Evolutionary conservation across 768 basidiomycete species (phyloP).

Genomic region (Dentipellis sp.): DNA sequence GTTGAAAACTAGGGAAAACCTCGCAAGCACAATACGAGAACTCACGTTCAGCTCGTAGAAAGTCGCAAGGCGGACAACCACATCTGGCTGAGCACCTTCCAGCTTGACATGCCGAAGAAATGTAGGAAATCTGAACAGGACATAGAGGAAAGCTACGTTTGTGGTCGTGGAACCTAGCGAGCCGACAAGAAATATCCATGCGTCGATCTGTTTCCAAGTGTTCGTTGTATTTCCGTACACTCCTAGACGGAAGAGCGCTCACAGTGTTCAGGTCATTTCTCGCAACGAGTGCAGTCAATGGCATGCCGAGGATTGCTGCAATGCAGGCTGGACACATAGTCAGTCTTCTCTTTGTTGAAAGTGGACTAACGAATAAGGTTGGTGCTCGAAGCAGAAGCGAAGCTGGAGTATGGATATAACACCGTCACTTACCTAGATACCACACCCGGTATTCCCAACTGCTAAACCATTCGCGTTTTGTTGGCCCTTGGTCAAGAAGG

Average conservation of each 20-base stretch:
- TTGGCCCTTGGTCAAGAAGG: slow-evolving; percentile 66
- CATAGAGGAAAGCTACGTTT: slow-evolving; percentile 62
- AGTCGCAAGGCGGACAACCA: slow-evolving; percentile 63
- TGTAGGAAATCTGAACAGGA: slow-evolving; percentile 57
- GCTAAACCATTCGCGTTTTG: slow-evolving; percentile 66
- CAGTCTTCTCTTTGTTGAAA: too few relatives aligned
- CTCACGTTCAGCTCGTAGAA: slow-evolving; percentile 77
- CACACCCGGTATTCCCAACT: slow-evolving; percentile 73
- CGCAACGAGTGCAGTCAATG: slow-evolving; percentile 53
- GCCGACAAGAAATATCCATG: slow-evolving; percentile 72
- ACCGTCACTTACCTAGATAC: slow-evolving; percentile 44
- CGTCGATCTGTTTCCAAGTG: slow-evolving; percentile 38
- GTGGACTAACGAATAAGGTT: neutral
- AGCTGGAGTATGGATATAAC: too few relatives aligned
- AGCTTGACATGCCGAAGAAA: slow-evolving; percentile 65
- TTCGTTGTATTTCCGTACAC: neutral
- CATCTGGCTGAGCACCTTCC: slow-evolving; percentile 66
- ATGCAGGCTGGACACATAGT: slow-evolving; percentile 40
- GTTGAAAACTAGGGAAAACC: neutral
- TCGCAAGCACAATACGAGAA: neutral
- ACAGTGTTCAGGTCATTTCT: slow-evolving; percentile 53
- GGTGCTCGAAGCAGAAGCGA: neutral
- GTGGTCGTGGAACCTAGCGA: slow-evolving; percentile 56
- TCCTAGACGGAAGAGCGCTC: neutral
- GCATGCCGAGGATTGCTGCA: slow-evolving; percentile 61